These are phyloP conservation scores for Paxillus involutus DNA, from an alignment of 768 basidiomycete genomes.

Conservation along the genomic window DNA sequence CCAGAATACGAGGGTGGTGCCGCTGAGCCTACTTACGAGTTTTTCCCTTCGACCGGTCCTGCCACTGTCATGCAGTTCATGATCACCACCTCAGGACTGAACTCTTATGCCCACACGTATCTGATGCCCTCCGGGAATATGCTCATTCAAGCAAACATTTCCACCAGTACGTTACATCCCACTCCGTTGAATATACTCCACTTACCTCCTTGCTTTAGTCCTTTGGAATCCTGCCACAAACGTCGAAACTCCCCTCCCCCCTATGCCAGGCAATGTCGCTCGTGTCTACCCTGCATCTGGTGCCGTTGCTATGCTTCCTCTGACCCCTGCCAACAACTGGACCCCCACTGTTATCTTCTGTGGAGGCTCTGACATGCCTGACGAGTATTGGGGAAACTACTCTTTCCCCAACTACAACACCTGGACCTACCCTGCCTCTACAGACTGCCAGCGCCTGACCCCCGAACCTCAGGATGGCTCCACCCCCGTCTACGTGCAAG, in stretches of 20 bases:
- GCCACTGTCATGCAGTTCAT: constrained; percentile 66
- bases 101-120: constrained; percentile 74
- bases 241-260: constrained; percentile 58
- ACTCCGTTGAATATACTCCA: background rate
- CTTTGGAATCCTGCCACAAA: constrained; percentile 58
- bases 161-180: constrained; percentile 20
- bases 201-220: constrained; percentile 25
- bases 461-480: constrained; percentile 81
- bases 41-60: constrained; percentile 64
- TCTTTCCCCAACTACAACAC: constrained; percentile 71
- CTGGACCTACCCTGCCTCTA: constrained; percentile 68
- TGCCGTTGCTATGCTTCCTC: constrained; percentile 85
- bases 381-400: constrained; percentile 77
- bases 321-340: constrained; percentile 89
- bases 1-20: constrained; percentile 63
- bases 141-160: constrained; percentile 78
- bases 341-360: constrained; percentile 86
- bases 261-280: constrained; percentile 70
- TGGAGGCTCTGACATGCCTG: constrained; percentile 81
- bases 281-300: constrained; percentile 94
- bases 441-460: constrained; percentile 79
- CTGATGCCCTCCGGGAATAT: constrained; percentile 76
- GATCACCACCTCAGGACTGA: constrained; percentile 70
- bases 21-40: constrained; percentile 82
- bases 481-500: constrained; percentile 57